These are phyloP conservation scores for Coemansia sp. DNA, from an alignment of 192 early-diverging fungal species.

Conservation along the genomic window DNA sequence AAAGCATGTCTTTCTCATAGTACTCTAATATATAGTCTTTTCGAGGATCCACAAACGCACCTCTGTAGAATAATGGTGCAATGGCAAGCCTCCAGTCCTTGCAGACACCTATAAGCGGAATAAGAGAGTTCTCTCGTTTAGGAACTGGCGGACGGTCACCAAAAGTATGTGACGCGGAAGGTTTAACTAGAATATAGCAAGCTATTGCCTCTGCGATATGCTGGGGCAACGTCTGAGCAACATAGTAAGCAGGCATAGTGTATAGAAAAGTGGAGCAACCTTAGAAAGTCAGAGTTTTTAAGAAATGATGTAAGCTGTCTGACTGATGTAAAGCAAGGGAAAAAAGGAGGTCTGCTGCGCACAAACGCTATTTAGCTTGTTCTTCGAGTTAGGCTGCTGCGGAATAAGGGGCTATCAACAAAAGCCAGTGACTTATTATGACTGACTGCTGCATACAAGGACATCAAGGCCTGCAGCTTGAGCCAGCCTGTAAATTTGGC, in stretches of 20 bases:
- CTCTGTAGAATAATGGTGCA: conserved; percentile 20
- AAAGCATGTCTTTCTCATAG: background rate
- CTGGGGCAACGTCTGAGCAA: conserved; percentile 12
- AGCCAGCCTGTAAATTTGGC: background rate
- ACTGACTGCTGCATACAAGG: background rate
- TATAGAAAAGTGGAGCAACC: background rate
- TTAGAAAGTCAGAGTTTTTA: background rate
- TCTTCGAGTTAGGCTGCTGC: background rate
- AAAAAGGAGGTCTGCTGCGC: background rate
- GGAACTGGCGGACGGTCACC: background rate
- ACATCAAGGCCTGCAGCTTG: conserved; percentile 1
- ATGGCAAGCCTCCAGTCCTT: conserved; percentile 16
- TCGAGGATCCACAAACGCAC: background rate
- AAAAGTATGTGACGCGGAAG: background rate
- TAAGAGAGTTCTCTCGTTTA: background rate
- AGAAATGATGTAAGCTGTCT: background rate
- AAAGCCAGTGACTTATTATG: background rate
- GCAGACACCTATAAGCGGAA: conserved; percentile 14
- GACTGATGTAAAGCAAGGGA: background rate
- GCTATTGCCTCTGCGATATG: conserved; percentile 5
- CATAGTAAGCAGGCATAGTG: conserved; percentile 10
- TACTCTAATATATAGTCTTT: background rate
- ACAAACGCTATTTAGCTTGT: background rate
- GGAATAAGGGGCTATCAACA: background rate
- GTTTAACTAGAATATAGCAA: background rate